phyloP scores from a whole-genome alignment of 352 stramenopile species.

The Plasmopara viticola region DNA sequence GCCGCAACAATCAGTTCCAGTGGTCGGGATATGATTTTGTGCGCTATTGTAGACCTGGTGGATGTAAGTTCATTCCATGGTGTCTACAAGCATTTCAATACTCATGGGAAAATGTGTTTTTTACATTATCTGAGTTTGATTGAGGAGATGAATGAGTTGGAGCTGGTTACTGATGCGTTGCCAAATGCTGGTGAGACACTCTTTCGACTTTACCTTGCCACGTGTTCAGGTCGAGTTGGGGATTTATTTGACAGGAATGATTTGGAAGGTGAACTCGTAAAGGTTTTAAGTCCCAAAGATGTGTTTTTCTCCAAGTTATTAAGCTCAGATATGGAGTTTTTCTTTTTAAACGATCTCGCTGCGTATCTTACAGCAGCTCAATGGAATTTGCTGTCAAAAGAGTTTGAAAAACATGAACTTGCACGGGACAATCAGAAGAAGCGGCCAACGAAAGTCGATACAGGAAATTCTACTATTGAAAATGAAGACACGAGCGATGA shows the following conservation, averaged over 20 bases:
- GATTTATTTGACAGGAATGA: slow-evolving; percentile 11
- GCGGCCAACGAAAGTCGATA: slow-evolving; percentile 9
- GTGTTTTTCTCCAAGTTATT: slow-evolving; percentile 57
- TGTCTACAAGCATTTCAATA: slow-evolving; percentile 58
- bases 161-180: slow-evolving; percentile 43
- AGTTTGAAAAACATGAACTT: slow-evolving; percentile 51
- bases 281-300: slow-evolving; percentile 26
- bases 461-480: slow-evolving; percentile 5
- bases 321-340: slow-evolving; percentile 57
- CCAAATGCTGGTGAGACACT: slow-evolving; percentile 54
- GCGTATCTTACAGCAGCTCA: slow-evolving; percentile 55
- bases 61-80: slow-evolving; percentile 64
- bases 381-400: slow-evolving; percentile 53
- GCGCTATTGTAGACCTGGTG: slow-evolving; percentile 53
- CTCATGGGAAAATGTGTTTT: slow-evolving; percentile 50
- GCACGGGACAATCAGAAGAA: slow-evolving; percentile 27
- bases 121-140: slow-evolving; percentile 50
- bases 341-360: slow-evolving; percentile 61
- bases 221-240: slow-evolving; percentile 29
- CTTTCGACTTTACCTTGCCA: slow-evolving; percentile 52
- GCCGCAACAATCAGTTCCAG: slow-evolving; percentile 49
- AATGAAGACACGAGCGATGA: slow-evolving; percentile 16
- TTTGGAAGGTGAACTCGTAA: neutral
- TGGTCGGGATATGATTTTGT: slow-evolving; percentile 71
- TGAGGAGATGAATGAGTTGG: slow-evolving; percentile 48